A percentile compares a stretch with the other conserved stretches of the same genome.
phyloP scores from a whole-genome alignment of 805 yeast species.

The Suhomyces vadensis region DNA sequence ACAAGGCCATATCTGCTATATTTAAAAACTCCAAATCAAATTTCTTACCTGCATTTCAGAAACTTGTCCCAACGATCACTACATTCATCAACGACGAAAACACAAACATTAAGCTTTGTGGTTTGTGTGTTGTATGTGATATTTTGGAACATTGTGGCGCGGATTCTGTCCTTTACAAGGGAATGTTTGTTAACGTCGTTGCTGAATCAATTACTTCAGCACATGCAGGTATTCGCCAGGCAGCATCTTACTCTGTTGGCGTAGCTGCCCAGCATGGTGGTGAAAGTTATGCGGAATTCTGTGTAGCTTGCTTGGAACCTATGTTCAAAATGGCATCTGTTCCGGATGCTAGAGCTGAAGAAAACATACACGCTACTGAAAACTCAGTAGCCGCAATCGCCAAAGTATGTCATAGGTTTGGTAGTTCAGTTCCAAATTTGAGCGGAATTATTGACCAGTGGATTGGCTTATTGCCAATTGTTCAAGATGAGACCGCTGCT shows the following conservation, averaged over 20 bases:
- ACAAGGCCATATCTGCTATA: slow-evolving; percentile 67
- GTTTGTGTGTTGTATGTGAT: slow-evolving; percentile 78
- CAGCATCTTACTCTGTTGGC: slow-evolving; percentile 83
- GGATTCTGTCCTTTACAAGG: slow-evolving; percentile 62
- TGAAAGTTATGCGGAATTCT: slow-evolving; percentile 54
- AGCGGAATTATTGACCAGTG: slow-evolving; percentile 69
- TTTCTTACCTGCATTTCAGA: slow-evolving; percentile 66
- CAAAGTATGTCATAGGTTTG: slow-evolving; percentile 68
- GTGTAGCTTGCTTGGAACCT: slow-evolving; percentile 70
- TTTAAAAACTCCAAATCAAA: slow-evolving; percentile 61
- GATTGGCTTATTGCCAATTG: slow-evolving; percentile 79
- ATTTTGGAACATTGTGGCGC: slow-evolving; percentile 78
- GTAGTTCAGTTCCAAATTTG: slow-evolving; percentile 58
- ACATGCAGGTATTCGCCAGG: slow-evolving; percentile 78
- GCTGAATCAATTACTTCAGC: slow-evolving; percentile 67
- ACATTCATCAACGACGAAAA: slow-evolving; percentile 65
- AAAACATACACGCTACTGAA: slow-evolving; percentile 84
- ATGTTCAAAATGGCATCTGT: slow-evolving; percentile 69
- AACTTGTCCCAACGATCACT: slow-evolving; percentile 61
- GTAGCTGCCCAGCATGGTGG: slow-evolving; percentile 85
- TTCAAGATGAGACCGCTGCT: slow-evolving; percentile 87
- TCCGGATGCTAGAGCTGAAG: slow-evolving; percentile 85
- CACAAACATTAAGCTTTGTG: slow-evolving; percentile 70
- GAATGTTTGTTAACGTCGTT: slow-evolving; percentile 60
- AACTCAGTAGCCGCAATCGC: slow-evolving; percentile 82